Evolutionary conservation across 345 rosid genomes (phyloP).

Genomic region (Angophora floribunda): DNA sequence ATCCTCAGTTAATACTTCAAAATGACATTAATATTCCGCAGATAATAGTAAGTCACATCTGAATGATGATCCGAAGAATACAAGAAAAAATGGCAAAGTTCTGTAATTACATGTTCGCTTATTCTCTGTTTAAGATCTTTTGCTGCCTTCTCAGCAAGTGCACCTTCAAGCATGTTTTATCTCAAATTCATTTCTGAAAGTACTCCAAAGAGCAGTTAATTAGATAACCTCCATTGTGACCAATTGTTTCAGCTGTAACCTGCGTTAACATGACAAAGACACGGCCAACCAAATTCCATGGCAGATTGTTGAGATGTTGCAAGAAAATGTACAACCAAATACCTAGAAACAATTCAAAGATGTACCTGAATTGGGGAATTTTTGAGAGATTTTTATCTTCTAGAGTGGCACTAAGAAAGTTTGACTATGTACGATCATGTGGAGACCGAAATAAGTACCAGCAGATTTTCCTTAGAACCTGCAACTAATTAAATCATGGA

Average conservation of each 20-base stretch:
- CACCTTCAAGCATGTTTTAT: conserved; percentile 69
- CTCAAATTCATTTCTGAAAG: conserved; percentile 75
- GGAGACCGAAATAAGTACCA: conserved; percentile 70
- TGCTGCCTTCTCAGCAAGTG: conserved; percentile 82
- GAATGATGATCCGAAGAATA: background rate
- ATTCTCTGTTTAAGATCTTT: conserved; percentile 82
- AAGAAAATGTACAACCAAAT: background rate
- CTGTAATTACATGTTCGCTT: conserved; percentile 67
- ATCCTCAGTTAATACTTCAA: conserved; percentile 83
- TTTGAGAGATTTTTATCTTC: conserved; percentile 74
- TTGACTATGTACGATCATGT: conserved; percentile 71
- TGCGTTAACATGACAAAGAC: conserved; percentile 1
- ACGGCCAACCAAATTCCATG: background rate
- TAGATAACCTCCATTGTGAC: conserved; percentile 82
- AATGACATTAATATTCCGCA: conserved; percentile 91
- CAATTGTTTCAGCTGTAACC: conserved; percentile 75
- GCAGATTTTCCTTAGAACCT: conserved; percentile 82
- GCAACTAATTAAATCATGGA: background rate
- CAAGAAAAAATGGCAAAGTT: background rate
- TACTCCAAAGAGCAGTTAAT: conserved; percentile 60
- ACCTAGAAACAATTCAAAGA: background rate
- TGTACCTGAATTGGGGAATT: conserved; percentile 61
- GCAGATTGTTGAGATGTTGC: background rate
- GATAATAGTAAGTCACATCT: background rate
- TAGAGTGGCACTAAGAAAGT: conserved; percentile 47